Evolutionary conservation across 306 rosid genomes (phyloP), one percentile per base, ranked within the genome.

Genomic region (Cicer bijugum): DNA sequence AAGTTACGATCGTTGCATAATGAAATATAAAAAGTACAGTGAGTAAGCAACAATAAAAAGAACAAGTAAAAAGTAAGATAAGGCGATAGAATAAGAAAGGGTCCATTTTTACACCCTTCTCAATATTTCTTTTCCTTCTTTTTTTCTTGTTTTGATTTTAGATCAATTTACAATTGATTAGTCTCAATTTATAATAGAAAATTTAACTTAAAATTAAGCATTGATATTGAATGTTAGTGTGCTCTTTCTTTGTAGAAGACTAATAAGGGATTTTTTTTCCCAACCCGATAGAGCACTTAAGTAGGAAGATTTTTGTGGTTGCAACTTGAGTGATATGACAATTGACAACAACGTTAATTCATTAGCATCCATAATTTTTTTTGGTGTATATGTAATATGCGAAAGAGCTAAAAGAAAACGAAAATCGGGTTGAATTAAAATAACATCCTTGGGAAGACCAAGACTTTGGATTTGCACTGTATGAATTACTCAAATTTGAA

Each of bases 1-100:
- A 52, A 6, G 2, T 76, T 74, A 42, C 44, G 39, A 15, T 2
- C 48, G 20, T 43, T 66, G 60, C 80, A 66, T 2, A 53, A 7
- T 6, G 80, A 66, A 23, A 4, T 42, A 14, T 14, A 7, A 1
- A 59, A 33, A 33, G 50, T 12, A 55, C 33, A 43, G 15, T 53
- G 40, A 14, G 38, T 10, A 14, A 76, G n/a, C 17, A 65, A 3
- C n/a, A 62, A 39, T 9, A 75, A n/a, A 1, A 69, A 16, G 6
- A 76, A 43, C 23, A 71, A 39, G 2, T 42, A 15, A 6, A 35
- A 16, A 19, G 38, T 14, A 12, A 75, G 9, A 74, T 11, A 48
- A 61, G 52, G 47, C 42, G 37, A 47, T 5, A 47, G 0, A n/a
- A 55, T 3, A 17, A 8, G 1, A 40, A 40, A 40, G 12, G 35